Evolutionary conservation across 2,329 filamentous ascomycete species (phyloP), one percentile per base, ranked within the genome.

Genomic region (Nannizziopsis arthrosporioides): DNA sequence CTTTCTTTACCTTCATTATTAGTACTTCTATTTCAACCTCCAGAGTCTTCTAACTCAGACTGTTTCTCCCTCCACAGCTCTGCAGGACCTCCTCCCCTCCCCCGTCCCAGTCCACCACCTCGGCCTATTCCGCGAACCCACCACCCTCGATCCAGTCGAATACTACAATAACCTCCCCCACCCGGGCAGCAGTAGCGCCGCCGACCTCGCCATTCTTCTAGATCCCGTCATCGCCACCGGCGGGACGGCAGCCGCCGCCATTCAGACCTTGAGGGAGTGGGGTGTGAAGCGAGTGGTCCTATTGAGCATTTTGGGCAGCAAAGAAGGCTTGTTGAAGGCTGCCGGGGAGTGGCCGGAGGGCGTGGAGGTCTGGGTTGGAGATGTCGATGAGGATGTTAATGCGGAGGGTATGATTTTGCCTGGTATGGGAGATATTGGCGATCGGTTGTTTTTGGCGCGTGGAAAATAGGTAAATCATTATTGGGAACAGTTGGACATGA

Each of bases 221-320:
- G 90, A 96, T 62, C 92, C 90, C 2, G 79, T 96, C 57, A 93
- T 96, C 61, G 92, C 90, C 1, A 96, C 92, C 0, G 90, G 90
- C 34, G 87, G 86, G 1, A 96, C 90, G 2, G 85, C 85, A 50
- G 82, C 80, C 27, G 90, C 90, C 0, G 90, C 90, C 4, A 93
- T 96, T 61, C 84, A 92, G 61, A 88, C 86, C 0, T 72, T 96
- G 51, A 77, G 76, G 47, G 89, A 96, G 62, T 96, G 90, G 89
- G 90, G 90, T 22, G 86, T 88, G n/a, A 75, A 82, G 68, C 75
- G 77, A 51, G 80, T 96, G 48, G 69, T 94, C 37, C 78, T 94
- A 36, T 68, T 94, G 22, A 77, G 78, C 39, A 77, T 96, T 19
- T 64, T 95, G 22, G 87, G 79, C 1, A 86, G 85, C 10, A 68